Conservation (phyloP, 768 basidiomycete species). For the Omphalotus guepiniiformis region DNA sequence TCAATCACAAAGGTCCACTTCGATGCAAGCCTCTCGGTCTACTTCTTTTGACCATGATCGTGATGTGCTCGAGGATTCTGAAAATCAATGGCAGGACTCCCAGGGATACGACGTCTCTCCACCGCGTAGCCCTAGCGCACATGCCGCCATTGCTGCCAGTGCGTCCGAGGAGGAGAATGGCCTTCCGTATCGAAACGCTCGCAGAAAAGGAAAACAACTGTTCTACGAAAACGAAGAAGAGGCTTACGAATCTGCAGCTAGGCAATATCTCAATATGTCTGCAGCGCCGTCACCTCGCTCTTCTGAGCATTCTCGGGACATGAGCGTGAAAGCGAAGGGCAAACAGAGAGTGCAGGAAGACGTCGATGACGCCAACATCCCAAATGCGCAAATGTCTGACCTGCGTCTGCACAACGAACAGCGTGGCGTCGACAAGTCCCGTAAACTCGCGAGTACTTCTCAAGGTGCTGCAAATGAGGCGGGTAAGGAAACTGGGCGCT, state of each 20-base stretch:
- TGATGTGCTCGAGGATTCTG: too few species aligned
- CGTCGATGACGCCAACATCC: background rate
- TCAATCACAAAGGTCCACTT: too few species aligned
- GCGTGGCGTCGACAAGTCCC: background rate
- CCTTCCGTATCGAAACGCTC: too few species aligned
- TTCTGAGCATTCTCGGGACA: background rate
- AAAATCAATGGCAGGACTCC: too few species aligned
- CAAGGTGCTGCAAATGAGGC: background rate
- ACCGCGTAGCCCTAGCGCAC: too few species aligned
- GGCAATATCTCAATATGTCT: background rate
- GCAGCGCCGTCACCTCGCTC: background rate
- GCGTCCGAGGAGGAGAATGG: too few species aligned
- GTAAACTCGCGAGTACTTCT: background rate
- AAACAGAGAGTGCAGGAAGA: conserved; percentile 2
- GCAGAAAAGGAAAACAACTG: conserved; percentile 6
- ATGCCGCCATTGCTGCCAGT: too few species aligned
- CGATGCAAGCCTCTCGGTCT: too few species aligned
- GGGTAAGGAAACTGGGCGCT: background rate
- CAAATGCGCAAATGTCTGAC: conserved; percentile 2
- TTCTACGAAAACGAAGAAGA: background rate
- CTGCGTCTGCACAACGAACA: conserved; percentile 1
- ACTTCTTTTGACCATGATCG: too few species aligned
- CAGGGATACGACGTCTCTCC: too few species aligned
- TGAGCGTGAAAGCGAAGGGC: conserved; percentile 6
- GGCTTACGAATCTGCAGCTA: background rate